Evolutionary conservation across 805 yeast genomes (phyloP).

Genomic region (Candida vaughaniae): DNA sequence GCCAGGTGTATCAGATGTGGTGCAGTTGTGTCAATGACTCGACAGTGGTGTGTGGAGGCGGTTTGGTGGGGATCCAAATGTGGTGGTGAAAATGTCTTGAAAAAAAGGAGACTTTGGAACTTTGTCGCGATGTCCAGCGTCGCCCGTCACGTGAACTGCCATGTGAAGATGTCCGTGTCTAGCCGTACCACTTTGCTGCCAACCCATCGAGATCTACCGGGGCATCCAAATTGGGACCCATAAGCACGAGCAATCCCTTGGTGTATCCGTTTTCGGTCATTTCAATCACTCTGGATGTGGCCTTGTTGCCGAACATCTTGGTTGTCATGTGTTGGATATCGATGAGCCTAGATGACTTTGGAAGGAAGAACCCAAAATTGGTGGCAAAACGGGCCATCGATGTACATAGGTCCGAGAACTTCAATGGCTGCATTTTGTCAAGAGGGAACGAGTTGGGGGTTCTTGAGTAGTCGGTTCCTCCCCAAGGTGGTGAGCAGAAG

Average conservation of each 20-base stretch:
- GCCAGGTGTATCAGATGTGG: too few relatives aligned
- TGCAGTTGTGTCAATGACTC: too few relatives aligned
- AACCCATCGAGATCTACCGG: neutral
- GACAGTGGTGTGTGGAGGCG: too few relatives aligned
- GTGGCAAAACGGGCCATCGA: constrained; percentile 40
- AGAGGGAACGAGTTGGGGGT: constrained; percentile 45
- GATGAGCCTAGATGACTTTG: constrained; percentile 54
- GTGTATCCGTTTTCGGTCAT: constrained; percentile 39
- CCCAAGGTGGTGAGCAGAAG: constrained; percentile 89
- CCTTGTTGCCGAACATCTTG: constrained; percentile 43
- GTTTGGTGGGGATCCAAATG: neutral
- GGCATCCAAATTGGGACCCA: constrained; percentile 43
- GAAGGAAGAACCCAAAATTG: constrained; percentile 61
- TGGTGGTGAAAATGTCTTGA: neutral
- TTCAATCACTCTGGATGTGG: constrained; percentile 46
- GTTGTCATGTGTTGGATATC: constrained; percentile 51
- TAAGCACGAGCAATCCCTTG: constrained; percentile 58
- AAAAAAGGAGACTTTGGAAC: neutral
- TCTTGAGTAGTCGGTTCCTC: constrained; percentile 63
- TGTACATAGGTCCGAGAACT: constrained; percentile 43
- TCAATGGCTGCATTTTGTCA: constrained; percentile 45
- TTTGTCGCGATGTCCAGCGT: neutral
- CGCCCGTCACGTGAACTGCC: neutral
- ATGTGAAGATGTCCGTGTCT: neutral
- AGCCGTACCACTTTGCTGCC: too few relatives aligned